Conservation (phyloP, 208 protist genomes). For the Entamoeba dispar region DNA sequence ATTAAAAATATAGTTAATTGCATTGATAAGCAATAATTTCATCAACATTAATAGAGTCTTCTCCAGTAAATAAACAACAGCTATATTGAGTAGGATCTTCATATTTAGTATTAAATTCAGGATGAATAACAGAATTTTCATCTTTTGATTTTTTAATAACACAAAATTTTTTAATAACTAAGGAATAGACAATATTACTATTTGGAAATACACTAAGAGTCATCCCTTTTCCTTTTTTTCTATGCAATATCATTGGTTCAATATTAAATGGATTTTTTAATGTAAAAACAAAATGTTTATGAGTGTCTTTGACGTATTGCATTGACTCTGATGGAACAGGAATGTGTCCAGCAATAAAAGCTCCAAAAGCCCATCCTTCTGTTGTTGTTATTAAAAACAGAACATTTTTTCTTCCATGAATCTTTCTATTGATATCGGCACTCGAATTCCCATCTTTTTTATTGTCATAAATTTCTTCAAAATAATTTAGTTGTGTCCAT, state of each 20-base stretch:
- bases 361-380: background rate
- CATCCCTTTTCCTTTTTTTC: background rate
- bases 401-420: background rate
- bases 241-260: background rate
- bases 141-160: background rate
- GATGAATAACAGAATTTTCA: background rate
- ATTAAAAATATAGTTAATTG: background rate
- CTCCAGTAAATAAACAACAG: background rate
- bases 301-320: background rate
- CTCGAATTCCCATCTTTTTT: background rate
- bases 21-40: background rate
- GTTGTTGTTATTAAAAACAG: background rate
- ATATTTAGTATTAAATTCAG: background rate
- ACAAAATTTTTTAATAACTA: background rate
- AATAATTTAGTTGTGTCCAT: background rate
- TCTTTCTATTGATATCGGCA: background rate
- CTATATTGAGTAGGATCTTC: background rate
- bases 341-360: background rate
- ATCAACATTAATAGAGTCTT: background rate
- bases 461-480: background rate
- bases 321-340: background rate
- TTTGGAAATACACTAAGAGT: background rate
- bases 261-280: background rate
- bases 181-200: background rate
- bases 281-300: background rate